Evolutionary conservation across 257 asterid genomes (phyloP).

Genomic region (Voacanga thouarsii): DNA sequence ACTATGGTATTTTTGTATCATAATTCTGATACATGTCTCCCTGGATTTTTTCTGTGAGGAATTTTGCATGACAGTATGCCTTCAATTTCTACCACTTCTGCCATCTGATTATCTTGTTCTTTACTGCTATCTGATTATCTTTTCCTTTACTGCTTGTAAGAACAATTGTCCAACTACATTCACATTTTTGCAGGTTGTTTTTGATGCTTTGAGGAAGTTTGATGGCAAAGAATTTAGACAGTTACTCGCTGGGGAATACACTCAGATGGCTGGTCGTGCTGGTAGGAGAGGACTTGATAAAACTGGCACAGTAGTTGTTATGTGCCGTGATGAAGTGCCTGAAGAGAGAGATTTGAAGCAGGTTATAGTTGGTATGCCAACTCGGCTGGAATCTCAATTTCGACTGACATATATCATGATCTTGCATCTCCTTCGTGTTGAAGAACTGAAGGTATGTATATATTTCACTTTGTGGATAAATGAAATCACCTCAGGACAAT

Average conservation of each 20-base stretch:
- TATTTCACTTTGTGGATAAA: neutral
- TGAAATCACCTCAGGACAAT: neutral
- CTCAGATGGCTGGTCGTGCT: slow-evolving; percentile 99
- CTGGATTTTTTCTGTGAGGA: neutral
- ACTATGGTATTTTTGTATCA: neutral
- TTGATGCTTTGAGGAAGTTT: slow-evolving; percentile 86
- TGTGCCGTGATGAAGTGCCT: slow-evolving; percentile 95
- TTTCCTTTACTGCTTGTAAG: neutral
- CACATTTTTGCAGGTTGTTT: slow-evolving; percentile 71
- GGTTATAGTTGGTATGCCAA: slow-evolving; percentile 88
- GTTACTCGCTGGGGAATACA: slow-evolving; percentile 96
- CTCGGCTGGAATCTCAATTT: slow-evolving; percentile 93
- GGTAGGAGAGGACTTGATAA: slow-evolving; percentile 99
- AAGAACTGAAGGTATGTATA: slow-evolving; percentile 81
- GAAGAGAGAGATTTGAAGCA: slow-evolving; percentile 70
- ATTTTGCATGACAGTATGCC: slow-evolving; percentile 1
- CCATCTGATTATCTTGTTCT: neutral
- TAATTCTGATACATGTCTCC: neutral
- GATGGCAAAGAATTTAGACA: slow-evolving; percentile 92
- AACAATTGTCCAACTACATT: neutral
- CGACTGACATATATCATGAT: slow-evolving; percentile 97
- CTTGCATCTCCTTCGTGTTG: slow-evolving; percentile 95
- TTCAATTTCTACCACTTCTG: neutral
- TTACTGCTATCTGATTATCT: neutral
- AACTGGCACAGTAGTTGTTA: slow-evolving; percentile 84